Evolutionary conservation across 2,329 filamentous ascomycete species (phyloP), one percentile per base, ranked within the genome.

Genomic region (Daldinia sp.): DNA sequence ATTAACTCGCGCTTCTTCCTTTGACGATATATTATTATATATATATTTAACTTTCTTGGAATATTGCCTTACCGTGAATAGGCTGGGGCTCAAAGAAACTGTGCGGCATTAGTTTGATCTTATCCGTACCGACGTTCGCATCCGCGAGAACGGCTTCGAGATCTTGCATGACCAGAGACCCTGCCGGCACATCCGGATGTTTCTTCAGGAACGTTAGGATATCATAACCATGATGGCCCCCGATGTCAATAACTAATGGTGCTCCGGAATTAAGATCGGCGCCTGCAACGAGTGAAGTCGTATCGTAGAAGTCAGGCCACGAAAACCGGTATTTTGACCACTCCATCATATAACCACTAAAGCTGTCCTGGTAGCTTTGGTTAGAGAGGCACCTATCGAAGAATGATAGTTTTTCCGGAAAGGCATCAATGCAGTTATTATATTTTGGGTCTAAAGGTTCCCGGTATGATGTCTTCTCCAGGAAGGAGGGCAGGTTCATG

Each of bases 211-310:
- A 71, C 2, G 64, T 68, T 4, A 67, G 55, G 4, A 77, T 62
- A 35, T 81, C 78, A 41, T 79, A 73, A 0, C 79, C 79, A 27
- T 77, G 72, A 47, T 76, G 77, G 0, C 79, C 79, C 5, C 79
- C 79, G 2, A 81, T 68, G 30, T 81, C 79, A 10, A 81, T 77
- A 10, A 71, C 43, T 2, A 81, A 54, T 5, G 79, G 73, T 1
- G 72, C 70, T 0, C 71, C 72, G 3, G 71, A 62, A 4, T 56
- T 68, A 17, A 72, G 39, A 1, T 70, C 70, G 1, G 70, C 70
- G 0, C 72, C 70, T 0, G 71, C 56, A 3, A 74, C n/a, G 2
- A 74, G 60, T 2, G 64, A 34, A 1, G 19, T 47, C 1, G 71
- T 73, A 50, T 73, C 69, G 47, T 70, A 74, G 41, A 71, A 69